A percentile compares a stretch with the other conserved stretches of the same genome.
These are phyloP conservation scores for Echites panduratus DNA, from an alignment of 257 asterid genomes.

Conservation along the genomic window DNA sequence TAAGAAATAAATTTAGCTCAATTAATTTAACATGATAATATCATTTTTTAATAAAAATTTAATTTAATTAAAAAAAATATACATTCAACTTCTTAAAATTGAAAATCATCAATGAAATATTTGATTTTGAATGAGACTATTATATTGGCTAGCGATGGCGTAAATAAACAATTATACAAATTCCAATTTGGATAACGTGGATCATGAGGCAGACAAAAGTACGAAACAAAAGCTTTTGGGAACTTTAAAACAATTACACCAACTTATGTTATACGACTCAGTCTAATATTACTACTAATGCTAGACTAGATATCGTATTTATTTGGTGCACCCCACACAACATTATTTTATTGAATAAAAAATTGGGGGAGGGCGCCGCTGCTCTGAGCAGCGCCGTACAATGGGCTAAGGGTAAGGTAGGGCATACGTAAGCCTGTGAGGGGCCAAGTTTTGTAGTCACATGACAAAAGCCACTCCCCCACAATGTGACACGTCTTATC, in stretches of 20 bases:
- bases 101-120: too few species aligned
- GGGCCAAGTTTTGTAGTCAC: conserved; percentile 16
- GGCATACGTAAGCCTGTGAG: conserved; percentile 46
- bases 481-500: conserved; percentile 54
- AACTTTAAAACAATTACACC: not conserved
- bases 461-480: conserved; percentile 25
- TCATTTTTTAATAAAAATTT: too few species aligned
- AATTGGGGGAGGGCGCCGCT: conserved; percentile 50
- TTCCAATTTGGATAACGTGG: not conserved
- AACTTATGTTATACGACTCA: too few species aligned
- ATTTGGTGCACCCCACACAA: too few species aligned
- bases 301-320: too few species aligned
- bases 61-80: too few species aligned
- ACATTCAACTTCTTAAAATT: too few species aligned
- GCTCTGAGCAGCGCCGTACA: conserved; percentile 50
- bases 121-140: too few species aligned
- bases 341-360: not conserved
- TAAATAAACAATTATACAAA: not conserved
- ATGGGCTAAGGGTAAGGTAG: conserved; percentile 30
- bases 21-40: too few species aligned
- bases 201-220: conserved; percentile 7
- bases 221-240: conserved; percentile 7
- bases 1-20: too few species aligned
- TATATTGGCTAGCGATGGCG: too few species aligned
- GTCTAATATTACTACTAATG: too few species aligned